Evolutionary conservation across 1,139 yeast genomes (phyloP).

Genomic region (Blastobotrys aristatus): DNA sequence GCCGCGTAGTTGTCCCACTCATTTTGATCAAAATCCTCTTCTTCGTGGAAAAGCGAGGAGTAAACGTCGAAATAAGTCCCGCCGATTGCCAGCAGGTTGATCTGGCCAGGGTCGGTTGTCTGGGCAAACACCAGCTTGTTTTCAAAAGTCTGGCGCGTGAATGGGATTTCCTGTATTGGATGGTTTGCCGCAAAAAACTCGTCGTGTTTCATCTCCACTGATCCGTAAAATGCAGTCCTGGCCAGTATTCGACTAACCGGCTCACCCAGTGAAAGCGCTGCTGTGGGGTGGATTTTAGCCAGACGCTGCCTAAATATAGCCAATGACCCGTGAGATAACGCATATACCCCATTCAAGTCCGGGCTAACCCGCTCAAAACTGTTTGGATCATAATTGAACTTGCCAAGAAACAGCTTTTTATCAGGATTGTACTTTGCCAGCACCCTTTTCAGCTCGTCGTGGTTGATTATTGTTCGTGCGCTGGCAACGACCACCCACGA

Average conservation of each 20-base stretch:
- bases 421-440: background rate
- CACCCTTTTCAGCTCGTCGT: background rate
- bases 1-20: background rate
- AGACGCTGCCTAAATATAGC: too few relatives aligned
- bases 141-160: background rate
- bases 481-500: background rate
- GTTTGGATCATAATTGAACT: background rate
- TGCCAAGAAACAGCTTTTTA: background rate
- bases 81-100: background rate
- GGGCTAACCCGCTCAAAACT: background rate
- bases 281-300: background rate
- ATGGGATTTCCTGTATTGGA: background rate
- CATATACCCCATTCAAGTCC: background rate
- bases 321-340: background rate
- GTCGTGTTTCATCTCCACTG: background rate
- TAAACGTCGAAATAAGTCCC: background rate
- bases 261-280: background rate
- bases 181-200: background rate
- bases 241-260: background rate
- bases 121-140: background rate
- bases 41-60: background rate
- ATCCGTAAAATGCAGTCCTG: background rate
- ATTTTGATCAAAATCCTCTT: background rate
- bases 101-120: background rate
- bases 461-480: background rate